Percentiles rank a stretch among this genome's conserved stretches.
phyloP scores from a whole-genome alignment of 768 basidiomycete genomes.

The Obba rivulosa region DNA sequence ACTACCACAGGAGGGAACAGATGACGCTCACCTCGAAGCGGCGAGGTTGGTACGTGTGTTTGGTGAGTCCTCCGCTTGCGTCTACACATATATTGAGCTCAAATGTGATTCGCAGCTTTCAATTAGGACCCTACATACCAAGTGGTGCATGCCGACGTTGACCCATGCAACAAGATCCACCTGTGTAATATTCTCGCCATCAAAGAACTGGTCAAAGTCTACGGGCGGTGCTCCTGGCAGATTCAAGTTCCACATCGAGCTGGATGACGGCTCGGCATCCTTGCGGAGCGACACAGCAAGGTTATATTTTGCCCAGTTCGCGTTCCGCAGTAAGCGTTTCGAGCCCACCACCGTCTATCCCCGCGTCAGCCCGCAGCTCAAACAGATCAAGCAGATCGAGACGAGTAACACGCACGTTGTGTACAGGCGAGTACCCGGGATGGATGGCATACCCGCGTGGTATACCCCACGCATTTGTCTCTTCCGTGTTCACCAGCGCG shows the following conservation, averaged over 20 bases:
- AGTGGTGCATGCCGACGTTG: conserved; percentile 63
- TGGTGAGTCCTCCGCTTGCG: conserved; percentile 60
- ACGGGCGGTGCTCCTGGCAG: conserved; percentile 51
- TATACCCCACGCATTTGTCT: conserved; percentile 50
- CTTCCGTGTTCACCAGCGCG: conserved; percentile 49
- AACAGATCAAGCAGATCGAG: neutral
- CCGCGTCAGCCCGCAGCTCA: neutral
- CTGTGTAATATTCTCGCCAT: conserved; percentile 58
- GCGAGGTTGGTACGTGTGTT: conserved; percentile 55
- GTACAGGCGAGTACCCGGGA: conserved; percentile 49
- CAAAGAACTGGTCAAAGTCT: conserved; percentile 58
- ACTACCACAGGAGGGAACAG: neutral
- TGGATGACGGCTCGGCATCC: conserved; percentile 55
- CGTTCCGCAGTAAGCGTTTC: conserved; percentile 55
- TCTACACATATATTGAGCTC: conserved; percentile 26
- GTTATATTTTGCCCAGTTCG: conserved; percentile 63
- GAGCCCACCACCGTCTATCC: conserved; percentile 51
- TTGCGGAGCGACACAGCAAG: conserved; percentile 53
- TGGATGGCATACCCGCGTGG: conserved; percentile 58
- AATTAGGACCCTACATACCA: conserved; percentile 28
- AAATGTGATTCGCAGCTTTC: neutral
- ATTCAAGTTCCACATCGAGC: conserved; percentile 59
- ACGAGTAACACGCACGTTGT: conserved; percentile 33
- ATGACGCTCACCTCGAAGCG: conserved; percentile 37
- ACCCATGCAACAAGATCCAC: conserved; percentile 65